Evolutionary conservation across 1,139 yeast species (phyloP).

Genomic region (Debaryomyces sp.): DNA sequence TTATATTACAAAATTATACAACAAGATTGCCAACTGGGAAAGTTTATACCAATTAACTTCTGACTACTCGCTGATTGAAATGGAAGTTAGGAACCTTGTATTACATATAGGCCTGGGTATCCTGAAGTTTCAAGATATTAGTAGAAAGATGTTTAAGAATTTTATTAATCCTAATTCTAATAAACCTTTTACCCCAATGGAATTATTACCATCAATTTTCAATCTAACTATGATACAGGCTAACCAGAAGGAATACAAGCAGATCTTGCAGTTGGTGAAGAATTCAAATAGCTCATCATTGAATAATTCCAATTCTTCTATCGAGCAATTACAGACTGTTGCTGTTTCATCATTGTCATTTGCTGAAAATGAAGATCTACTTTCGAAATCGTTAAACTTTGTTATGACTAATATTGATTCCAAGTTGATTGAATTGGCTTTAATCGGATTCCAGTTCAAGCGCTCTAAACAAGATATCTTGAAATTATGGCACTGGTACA

Average conservation of each 20-base stretch:
- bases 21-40: constrained; percentile 31
- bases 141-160: constrained; percentile 43
- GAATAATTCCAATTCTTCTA: constrained; percentile 32
- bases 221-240: constrained; percentile 37
- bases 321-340: constrained; percentile 49
- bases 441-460: constrained; percentile 51
- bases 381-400: constrained; percentile 56
- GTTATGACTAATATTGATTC: constrained; percentile 57
- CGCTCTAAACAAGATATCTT: constrained; percentile 17
- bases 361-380: constrained; percentile 44
- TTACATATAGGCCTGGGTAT: constrained; percentile 35
- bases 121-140: constrained; percentile 32
- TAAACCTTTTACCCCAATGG: constrained; percentile 49
- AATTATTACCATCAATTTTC: constrained; percentile 38
- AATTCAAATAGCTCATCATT: constrained; percentile 43
- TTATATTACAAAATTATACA: constrained; percentile 21
- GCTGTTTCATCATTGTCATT: constrained; percentile 59
- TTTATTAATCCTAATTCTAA: constrained; percentile 53
- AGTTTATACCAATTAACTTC: constrained; percentile 10
- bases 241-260: constrained; percentile 57
- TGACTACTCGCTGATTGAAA: constrained; percentile 30
- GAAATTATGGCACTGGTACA: constrained; percentile 58
- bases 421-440: constrained; percentile 53
- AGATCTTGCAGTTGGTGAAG: constrained; percentile 52
- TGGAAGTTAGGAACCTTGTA: constrained; percentile 42